These are phyloP conservation scores for Mycena sp. DNA, from an alignment of 1,284 basidiomycete genomes.

Conservation along the genomic window DNA sequence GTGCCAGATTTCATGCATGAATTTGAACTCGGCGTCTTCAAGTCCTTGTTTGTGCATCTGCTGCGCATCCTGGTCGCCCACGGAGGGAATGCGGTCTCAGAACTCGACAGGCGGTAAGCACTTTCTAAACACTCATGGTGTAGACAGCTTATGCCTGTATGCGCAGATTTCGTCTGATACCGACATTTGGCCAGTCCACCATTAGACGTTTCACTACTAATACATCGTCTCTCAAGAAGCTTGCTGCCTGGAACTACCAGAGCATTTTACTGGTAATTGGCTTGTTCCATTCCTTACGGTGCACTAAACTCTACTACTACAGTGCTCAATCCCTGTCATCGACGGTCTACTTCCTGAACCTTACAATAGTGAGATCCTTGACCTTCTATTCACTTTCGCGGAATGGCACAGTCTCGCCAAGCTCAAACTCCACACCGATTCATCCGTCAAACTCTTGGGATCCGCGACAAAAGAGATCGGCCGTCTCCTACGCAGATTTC, in stretches of 20 bases:
- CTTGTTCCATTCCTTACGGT: background rate
- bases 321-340: slow-evolving; percentile 40
- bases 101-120: slow-evolving; percentile 29
- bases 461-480: slow-evolving; percentile 33
- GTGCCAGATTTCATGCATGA: slow-evolving; percentile 20
- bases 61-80: slow-evolving; percentile 10
- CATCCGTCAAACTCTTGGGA: slow-evolving; percentile 35
- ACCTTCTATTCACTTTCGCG: slow-evolving; percentile 33
- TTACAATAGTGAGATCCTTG: slow-evolving; percentile 21
- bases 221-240: slow-evolving; percentile 25
- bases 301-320: background rate
- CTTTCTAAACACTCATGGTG: background rate
- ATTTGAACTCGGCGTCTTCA: slow-evolving; percentile 23
- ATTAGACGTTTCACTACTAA: slow-evolving; percentile 20
- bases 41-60: slow-evolving; percentile 5
- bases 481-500: slow-evolving; percentile 37
- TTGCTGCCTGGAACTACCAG: slow-evolving; percentile 25
- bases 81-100: background rate
- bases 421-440: slow-evolving; percentile 42
- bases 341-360: slow-evolving; percentile 43
- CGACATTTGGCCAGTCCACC: slow-evolving; percentile 40
- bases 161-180: slow-evolving; percentile 27
- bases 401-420: slow-evolving; percentile 48
- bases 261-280: slow-evolving; percentile 16
- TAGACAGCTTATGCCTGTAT: background rate